A percentile compares a stretch with the other conserved stretches of the same genome.
Conservation (phyloP, 192 early-diverging fungal species). For the Podila clonocystis region DNA sequence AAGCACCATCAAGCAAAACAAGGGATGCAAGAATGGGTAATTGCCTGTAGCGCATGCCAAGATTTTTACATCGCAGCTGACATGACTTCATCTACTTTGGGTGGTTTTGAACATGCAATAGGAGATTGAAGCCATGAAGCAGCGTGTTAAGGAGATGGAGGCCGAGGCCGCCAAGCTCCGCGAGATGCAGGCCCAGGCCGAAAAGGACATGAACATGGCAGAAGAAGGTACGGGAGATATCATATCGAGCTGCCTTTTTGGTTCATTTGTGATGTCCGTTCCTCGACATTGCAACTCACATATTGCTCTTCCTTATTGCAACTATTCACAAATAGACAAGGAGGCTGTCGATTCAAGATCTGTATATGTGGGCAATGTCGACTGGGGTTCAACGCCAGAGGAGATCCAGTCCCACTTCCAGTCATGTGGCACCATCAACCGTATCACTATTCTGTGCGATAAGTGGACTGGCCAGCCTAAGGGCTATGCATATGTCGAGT, state of each 20-base stretch:
- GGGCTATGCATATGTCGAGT: slow-evolving; percentile 97
- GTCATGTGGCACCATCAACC: slow-evolving; percentile 94
- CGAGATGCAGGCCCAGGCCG: slow-evolving; percentile 78
- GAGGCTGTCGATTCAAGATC: slow-evolving; percentile 87
- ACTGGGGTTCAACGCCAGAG: slow-evolving; percentile 94
- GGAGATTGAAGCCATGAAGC: slow-evolving; percentile 86
- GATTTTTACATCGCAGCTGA: not conserved
- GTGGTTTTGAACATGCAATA: slow-evolving; percentile 31
- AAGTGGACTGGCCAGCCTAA: slow-evolving; percentile 93
- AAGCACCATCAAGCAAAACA: not conserved
- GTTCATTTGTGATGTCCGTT: not conserved
- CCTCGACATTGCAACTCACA: not conserved
- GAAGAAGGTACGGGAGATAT: slow-evolving; percentile 57
- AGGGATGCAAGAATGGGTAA: not conserved
- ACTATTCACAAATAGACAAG: slow-evolving; percentile 52
- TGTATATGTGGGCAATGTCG: slow-evolving; percentile 96
- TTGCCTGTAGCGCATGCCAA: not conserved
- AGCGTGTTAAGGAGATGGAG: slow-evolving; percentile 83
- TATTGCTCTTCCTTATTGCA: not conserved
- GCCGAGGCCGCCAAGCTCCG: slow-evolving; percentile 83
- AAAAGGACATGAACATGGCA: slow-evolving; percentile 73
- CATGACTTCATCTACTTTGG: not conserved
- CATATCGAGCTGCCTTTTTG: not conserved
- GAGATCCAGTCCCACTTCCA: slow-evolving; percentile 96
- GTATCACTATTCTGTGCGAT: slow-evolving; percentile 96